Percentiles rank a stretch among this genome's conserved stretches.
phyloP scores from a whole-genome alignment of 2,329 filamentous ascomycete genomes.

The Bipolaris bicolor region DNA sequence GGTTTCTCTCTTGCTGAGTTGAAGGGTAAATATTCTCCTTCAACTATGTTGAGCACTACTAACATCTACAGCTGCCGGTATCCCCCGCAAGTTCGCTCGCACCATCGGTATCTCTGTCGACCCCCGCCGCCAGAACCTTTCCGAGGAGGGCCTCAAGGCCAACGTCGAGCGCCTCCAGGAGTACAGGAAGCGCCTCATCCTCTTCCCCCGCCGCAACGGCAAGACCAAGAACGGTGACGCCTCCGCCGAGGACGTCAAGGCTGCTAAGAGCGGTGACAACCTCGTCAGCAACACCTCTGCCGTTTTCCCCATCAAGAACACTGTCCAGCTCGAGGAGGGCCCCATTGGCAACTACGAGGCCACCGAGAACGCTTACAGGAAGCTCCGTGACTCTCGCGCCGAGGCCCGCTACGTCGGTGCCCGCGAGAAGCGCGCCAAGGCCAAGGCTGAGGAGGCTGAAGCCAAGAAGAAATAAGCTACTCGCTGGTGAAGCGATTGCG shows the following conservation, averaged over 20 bases:
- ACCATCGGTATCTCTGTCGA: constrained; percentile 98
- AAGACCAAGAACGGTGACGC: constrained; percentile 91
- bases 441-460: constrained; percentile 81
- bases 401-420: constrained; percentile 81
- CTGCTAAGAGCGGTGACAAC: constrained; percentile 64
- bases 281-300: constrained; percentile 60
- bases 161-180: constrained; percentile 98
- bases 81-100: constrained; percentile 89
- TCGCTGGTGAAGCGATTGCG: constrained; percentile 20
- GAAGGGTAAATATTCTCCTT: constrained; percentile 71
- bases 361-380: constrained; percentile 86
- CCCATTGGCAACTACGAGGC: constrained; percentile 72
- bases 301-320: constrained; percentile 75
- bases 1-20: constrained; percentile 97
- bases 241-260: constrained; percentile 79
- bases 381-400: constrained; percentile 82
- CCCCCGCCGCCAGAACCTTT: constrained; percentile 93
- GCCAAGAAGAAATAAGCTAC: constrained; percentile 77
- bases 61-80: constrained; percentile 79
- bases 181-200: constrained; percentile 94
- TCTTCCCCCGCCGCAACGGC: constrained; percentile 95
- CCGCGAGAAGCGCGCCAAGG: constrained; percentile 91
- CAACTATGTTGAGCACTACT: constrained; percentile 10
- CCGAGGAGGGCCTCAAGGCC: constrained; percentile 89
- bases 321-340: constrained; percentile 77